Conservation (phyloP, 2,329 filamentous ascomycete species). For the Metarhizium guizhouense region DNA sequence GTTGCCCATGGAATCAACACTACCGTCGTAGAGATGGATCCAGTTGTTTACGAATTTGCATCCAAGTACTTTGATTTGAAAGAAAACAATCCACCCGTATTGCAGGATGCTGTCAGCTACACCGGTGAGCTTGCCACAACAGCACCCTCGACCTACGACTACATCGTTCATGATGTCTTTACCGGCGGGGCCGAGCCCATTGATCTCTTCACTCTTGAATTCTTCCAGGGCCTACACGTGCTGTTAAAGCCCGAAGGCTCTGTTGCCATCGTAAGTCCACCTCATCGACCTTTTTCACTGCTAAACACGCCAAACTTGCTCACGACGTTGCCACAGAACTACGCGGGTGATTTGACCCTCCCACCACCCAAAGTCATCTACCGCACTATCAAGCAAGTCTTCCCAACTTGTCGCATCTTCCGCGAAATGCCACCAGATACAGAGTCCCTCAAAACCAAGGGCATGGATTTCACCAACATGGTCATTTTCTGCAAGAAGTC, state of each 20-base stretch:
- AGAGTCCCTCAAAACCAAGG: conserved; percentile 35
- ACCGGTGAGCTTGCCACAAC: conserved; percentile 36
- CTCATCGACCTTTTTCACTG: not conserved
- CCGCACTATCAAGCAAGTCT: conserved; percentile 72
- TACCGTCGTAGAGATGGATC: conserved; percentile 91
- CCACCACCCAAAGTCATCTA: conserved; percentile 71
- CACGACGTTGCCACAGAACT: conserved; percentile 54
- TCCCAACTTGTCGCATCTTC: conserved; percentile 86
- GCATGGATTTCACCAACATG: conserved; percentile 83
- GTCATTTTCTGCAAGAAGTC: conserved; percentile 84
- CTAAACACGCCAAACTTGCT: not conserved
- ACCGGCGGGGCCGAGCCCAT: conserved; percentile 91
- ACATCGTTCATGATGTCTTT: conserved; percentile 96
- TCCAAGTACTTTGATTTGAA: conserved; percentile 74
- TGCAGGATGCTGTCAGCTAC: conserved; percentile 75
- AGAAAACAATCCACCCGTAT: conserved; percentile 65
- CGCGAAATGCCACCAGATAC: conserved; percentile 58
- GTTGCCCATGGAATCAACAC: conserved; percentile 85
- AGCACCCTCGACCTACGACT: conserved; percentile 58
- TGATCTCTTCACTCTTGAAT: conserved; percentile 78
- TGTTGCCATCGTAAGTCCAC: conserved; percentile 68
- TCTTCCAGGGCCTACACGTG: conserved; percentile 59
- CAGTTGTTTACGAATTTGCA: conserved; percentile 77
- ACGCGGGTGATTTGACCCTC: conserved; percentile 77
- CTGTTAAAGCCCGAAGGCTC: conserved; percentile 72